Evolutionary conservation across 2,329 filamentous ascomycete genomes (phyloP).

Genomic region (Domatiomyces globalis): DNA sequence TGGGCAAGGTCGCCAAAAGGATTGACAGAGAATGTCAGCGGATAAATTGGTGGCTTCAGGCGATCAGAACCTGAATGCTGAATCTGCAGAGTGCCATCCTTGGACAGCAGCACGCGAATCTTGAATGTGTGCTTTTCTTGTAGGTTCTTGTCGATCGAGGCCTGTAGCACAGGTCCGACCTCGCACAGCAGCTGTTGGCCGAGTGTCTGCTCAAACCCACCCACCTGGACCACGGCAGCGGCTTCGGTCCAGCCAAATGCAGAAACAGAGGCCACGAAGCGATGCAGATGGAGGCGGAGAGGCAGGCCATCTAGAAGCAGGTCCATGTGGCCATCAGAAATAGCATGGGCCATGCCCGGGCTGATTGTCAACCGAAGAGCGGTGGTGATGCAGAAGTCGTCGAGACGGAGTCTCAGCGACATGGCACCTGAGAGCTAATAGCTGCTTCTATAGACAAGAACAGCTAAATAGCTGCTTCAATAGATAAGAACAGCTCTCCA

Average conservation of each 20-base stretch:
- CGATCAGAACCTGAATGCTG: background rate
- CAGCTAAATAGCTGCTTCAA: too few relatives aligned
- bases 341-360: background rate
- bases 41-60: slow-evolving; percentile 1
- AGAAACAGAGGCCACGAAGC: background rate
- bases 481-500: too few relatives aligned
- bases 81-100: background rate
- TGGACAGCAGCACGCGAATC: slow-evolving; percentile 7
- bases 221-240: background rate
- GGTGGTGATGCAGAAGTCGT: background rate
- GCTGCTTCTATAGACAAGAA: too few relatives aligned
- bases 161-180: background rate
- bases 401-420: too few relatives aligned
- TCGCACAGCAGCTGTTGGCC: background rate
- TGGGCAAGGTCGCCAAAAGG: background rate
- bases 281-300: slow-evolving; percentile 1
- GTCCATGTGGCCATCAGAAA: background rate
- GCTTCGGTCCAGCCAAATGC: slow-evolving; percentile 2
- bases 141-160: background rate
- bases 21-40: background rate
- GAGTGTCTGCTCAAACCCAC: background rate
- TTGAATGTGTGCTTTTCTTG: background rate
- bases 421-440: too few relatives aligned
- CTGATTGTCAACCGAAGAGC: background rate
- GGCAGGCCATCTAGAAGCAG: background rate